Evolutionary conservation across 1,139 yeast genomes (phyloP), one percentile per base, ranked within the genome.

Genomic region (Sugiyamaella pinicola): DNA sequence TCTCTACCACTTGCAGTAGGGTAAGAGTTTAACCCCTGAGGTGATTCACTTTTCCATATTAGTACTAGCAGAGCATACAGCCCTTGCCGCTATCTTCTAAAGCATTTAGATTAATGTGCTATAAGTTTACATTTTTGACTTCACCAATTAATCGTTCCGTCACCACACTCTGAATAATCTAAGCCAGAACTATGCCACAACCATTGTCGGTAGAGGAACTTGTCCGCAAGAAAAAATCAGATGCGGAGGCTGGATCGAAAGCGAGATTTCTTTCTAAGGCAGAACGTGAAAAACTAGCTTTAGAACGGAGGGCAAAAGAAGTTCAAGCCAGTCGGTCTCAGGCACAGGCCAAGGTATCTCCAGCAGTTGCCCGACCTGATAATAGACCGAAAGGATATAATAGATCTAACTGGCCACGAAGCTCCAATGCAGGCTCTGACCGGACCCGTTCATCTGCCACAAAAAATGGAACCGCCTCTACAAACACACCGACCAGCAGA

Each of bases 181-280:
- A 3, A 26, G 31, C 9, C 31, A 7, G 12, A 26, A 26, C 12
- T 2, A 41, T 37, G 54, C 19, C 51, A 41, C 43, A 55, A 43
- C 69, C 70, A 0, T 64, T 73, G 2, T 75, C 83, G 3, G 64
- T 79, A 9, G 78, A 78, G 15, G 80, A 78, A 13, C 64, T 79
- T 31, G 57, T 77, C n/a, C 59, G 60, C 15, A 60, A 64, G 42
- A 71, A 66, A 51, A 59, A 65, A 24, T 63, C 63, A 17, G 64
- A 64, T 24, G 52, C 61, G 17, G 60, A 55, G 6, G 45, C 56
- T 2, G 26, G 22, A n/a, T 53, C 58, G 6, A 69, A 69, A 50
- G 83, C 83, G 0, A 72, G 64, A 59, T 83, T 80, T 59, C 62
- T 83, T 8, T 72, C 84, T 8, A 80, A 76, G 59, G 69, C 67